These are phyloP conservation scores for Nannochloropsis gaditana DNA, from an alignment of 108 stramenopile species.

Conservation along the genomic window DNA sequence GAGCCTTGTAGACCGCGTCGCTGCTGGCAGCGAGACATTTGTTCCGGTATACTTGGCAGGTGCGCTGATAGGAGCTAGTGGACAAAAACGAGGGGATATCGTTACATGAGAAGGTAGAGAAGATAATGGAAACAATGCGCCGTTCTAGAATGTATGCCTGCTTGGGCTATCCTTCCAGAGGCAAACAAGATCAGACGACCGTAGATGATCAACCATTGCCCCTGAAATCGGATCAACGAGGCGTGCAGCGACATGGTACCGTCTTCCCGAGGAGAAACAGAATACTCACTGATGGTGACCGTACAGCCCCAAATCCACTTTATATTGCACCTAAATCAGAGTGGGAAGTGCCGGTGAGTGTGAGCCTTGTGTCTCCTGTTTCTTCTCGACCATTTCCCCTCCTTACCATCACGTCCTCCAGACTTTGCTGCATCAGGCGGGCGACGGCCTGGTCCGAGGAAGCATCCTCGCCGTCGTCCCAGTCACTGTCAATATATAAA, in stretches of 20 bases:
- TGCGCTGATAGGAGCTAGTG: slow-evolving; percentile 40
- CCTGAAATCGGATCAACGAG: too few species aligned
- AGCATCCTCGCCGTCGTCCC: slow-evolving; percentile 25
- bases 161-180: too few species aligned
- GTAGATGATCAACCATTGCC: too few species aligned
- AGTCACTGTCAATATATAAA: slow-evolving; percentile 50
- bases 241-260: too few species aligned
- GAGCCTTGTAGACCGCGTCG: slow-evolving; percentile 25
- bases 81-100: background rate
- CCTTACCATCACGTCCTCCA: slow-evolving; percentile 33
- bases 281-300: slow-evolving; percentile 39
- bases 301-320: slow-evolving; percentile 38
- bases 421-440: slow-evolving; percentile 9
- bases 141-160: too few species aligned
- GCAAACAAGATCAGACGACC: too few species aligned
- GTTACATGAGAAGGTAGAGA: background rate
- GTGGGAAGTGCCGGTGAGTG: background rate
- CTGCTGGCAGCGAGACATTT: background rate
- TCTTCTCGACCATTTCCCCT: background rate
- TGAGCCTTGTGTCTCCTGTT: background rate
- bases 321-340: background rate
- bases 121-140: background rate
- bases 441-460: slow-evolving; percentile 35
- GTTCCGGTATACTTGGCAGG: slow-evolving; percentile 29
- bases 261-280: too few species aligned